Percentiles rank a stretch among this genome's conserved stretches.
Conservation (phyloP, 2,329 filamentous ascomycete species). For the Fusarium sp. region DNA sequence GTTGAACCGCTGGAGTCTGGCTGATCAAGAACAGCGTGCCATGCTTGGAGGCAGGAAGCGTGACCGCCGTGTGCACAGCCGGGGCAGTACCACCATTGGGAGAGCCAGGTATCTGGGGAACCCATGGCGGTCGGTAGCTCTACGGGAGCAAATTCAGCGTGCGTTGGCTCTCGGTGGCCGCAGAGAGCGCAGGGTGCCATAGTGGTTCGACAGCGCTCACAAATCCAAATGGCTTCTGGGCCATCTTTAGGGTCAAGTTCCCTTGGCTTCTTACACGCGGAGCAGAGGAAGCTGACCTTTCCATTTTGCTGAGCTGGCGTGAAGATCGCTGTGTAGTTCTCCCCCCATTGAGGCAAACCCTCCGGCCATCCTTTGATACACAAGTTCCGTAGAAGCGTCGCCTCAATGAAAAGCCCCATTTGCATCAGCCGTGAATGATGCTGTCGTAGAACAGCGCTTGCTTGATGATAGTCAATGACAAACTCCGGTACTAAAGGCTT, state of each 20-base stretch:
- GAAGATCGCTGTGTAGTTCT: slow-evolving; percentile 67
- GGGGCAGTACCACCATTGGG: slow-evolving; percentile 73
- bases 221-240: slow-evolving; percentile 65
- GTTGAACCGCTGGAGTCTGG: slow-evolving; percentile 36
- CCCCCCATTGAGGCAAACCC: slow-evolving; percentile 64
- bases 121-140: slow-evolving; percentile 49
- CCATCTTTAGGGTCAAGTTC: slow-evolving; percentile 63
- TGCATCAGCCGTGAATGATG: slow-evolving; percentile 70
- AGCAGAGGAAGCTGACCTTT: slow-evolving; percentile 66
- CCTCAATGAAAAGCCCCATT: slow-evolving; percentile 71
- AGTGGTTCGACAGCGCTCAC: slow-evolving; percentile 65
- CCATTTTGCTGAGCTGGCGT: slow-evolving; percentile 66
- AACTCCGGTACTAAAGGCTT: slow-evolving; percentile 67
- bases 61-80: slow-evolving; percentile 74
- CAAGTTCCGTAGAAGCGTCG: slow-evolving; percentile 71
- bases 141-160: slow-evolving; percentile 54
- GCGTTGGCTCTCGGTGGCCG: slow-evolving; percentile 63
- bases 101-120: slow-evolving; percentile 45
- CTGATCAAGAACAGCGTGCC: slow-evolving; percentile 61
- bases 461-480: slow-evolving; percentile 68
- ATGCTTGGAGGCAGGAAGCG: slow-evolving; percentile 68
- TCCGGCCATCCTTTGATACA: slow-evolving; percentile 69
- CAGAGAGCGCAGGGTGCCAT: slow-evolving; percentile 72
- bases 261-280: slow-evolving; percentile 67
- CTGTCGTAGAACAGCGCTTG: slow-evolving; percentile 67